phyloP scores from a whole-genome alignment of 345 rosid species.

The Pistacia integerrima region DNA sequence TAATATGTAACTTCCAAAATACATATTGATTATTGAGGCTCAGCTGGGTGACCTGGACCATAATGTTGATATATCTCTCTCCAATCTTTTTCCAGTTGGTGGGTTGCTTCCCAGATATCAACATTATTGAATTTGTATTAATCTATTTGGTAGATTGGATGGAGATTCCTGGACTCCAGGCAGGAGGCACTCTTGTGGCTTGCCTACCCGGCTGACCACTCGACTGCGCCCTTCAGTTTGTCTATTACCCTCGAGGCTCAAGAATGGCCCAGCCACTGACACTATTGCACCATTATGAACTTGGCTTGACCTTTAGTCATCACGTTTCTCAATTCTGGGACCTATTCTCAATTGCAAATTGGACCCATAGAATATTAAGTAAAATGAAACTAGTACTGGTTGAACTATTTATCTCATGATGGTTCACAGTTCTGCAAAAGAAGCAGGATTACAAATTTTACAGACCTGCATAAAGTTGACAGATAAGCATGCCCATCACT shows the following conservation, averaged over 20 bases:
- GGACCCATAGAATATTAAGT: neutral
- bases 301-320: neutral
- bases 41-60: constrained; percentile 26
- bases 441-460: neutral
- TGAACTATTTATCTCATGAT: neutral
- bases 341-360: constrained; percentile 4
- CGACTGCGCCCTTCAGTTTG: constrained; percentile 18
- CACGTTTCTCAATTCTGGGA: constrained; percentile 1
- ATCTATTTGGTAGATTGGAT: neutral
- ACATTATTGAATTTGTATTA: constrained; percentile 16
- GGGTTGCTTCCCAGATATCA: constrained; percentile 16
- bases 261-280: constrained; percentile 19
- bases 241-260: constrained; percentile 12
- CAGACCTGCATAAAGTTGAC: constrained; percentile 1
- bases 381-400: neutral
- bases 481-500: constrained; percentile 1
- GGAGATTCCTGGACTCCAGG: constrained; percentile 32
- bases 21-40: constrained; percentile 20
- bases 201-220: constrained; percentile 24
- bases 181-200: constrained; percentile 42
- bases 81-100: constrained; percentile 15
- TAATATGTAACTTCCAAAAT: constrained; percentile 24
- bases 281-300: neutral
- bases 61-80: constrained; percentile 1
- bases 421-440: neutral